phyloP scores from a whole-genome alignment of 1,284 basidiomycete genomes.

The Puccinia novopanici region DNA sequence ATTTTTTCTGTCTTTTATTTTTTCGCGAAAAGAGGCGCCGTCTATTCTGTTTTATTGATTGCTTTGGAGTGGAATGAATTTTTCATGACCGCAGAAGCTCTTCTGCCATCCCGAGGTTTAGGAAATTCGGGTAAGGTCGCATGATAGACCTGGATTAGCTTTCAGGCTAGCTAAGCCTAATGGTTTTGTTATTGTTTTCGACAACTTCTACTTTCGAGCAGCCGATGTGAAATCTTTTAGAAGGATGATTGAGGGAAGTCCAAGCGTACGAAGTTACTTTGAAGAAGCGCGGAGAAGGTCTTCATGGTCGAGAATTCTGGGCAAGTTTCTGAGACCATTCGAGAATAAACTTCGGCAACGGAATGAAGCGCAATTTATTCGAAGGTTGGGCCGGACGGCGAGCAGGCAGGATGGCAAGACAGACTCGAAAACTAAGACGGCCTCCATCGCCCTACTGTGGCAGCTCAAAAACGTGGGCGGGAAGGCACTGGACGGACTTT shows the following conservation, averaged over 20 bases:
- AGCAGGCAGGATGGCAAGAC: background rate
- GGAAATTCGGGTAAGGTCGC: constrained; percentile 1
- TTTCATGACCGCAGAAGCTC: background rate
- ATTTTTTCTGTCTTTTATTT: background rate
- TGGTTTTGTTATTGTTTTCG: too few relatives aligned
- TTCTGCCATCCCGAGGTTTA: background rate
- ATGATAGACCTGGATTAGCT: background rate
- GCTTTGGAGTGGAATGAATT: background rate
- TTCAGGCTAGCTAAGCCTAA: background rate
- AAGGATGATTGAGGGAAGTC: background rate
- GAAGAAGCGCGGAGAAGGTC: background rate
- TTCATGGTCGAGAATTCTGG: background rate
- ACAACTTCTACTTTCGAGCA: background rate
- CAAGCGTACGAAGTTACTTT: background rate
- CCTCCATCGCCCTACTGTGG: background rate
- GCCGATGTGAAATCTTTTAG: background rate
- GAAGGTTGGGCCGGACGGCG: background rate
- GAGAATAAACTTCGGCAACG: background rate
- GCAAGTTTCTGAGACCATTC: background rate
- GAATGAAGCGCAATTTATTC: background rate
- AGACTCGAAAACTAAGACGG: background rate
- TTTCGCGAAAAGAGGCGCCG: too few relatives aligned
- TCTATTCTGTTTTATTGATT: background rate
- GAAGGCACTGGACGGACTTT: background rate
- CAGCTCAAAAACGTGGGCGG: background rate